A percentile compares a stretch with the other conserved stretches of the same genome.
These are phyloP conservation scores for Syzygium syzygioides DNA, from an alignment of 441 rosid genomes.

Conservation along the genomic window DNA sequence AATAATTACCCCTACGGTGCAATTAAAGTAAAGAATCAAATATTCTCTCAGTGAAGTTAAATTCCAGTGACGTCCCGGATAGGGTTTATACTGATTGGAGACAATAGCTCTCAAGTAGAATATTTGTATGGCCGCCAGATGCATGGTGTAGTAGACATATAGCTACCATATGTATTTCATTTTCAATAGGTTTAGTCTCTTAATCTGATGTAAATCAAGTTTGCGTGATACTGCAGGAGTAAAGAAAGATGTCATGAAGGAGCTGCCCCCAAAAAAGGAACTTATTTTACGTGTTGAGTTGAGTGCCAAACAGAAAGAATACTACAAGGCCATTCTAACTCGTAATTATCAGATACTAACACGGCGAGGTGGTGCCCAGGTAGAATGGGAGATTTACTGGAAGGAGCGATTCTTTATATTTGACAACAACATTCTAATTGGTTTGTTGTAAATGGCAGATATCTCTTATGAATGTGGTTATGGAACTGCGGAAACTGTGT, in stretches of 20 bases:
- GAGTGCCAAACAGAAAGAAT: conserved; percentile 91
- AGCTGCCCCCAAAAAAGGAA: conserved; percentile 97
- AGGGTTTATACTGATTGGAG: background rate
- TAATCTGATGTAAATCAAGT: background rate
- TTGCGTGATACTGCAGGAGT: conserved; percentile 61
- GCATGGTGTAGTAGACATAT: background rate
- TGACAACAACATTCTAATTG: conserved; percentile 14
- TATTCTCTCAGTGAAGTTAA: background rate
- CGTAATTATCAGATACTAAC: conserved; percentile 92
- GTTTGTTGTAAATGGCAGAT: conserved; percentile 38
- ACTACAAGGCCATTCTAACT: conserved; percentile 94
- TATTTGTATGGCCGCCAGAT: background rate
- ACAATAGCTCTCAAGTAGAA: background rate
- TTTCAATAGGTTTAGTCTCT: background rate
- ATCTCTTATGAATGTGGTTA: conserved; percentile 90
- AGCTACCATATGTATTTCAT: background rate
- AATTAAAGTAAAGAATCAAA: background rate
- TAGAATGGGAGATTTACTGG: conserved; percentile 20
- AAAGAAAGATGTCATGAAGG: conserved; percentile 97
- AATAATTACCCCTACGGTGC: background rate
- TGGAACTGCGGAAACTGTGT: conserved; percentile 98
- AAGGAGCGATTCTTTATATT: conserved; percentile 5
- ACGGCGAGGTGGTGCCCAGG: conserved; percentile 97
- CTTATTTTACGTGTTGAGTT: conserved; percentile 94
- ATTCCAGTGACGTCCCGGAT: background rate